phyloP scores from a whole-genome alignment of 2,329 filamentous ascomycete genomes.

The Myriosclerotinia curreyana region DNA sequence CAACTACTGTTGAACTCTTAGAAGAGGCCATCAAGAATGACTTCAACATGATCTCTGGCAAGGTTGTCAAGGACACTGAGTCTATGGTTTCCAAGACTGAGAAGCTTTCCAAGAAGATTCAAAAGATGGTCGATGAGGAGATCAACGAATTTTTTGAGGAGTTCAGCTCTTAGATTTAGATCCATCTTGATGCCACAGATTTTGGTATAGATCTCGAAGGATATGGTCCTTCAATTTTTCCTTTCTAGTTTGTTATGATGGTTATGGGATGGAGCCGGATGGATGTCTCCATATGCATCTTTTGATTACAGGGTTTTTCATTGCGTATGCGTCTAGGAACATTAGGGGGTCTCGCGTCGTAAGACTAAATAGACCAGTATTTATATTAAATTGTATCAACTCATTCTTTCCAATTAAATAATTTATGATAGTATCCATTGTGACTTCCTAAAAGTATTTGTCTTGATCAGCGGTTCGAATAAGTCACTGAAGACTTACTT shows the following conservation, averaged over 20 bases:
- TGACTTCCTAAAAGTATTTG: neutral
- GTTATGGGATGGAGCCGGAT: slow-evolving; percentile 35
- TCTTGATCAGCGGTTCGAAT: neutral
- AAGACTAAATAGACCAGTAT: slow-evolving; percentile 30
- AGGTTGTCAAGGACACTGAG: slow-evolving; percentile 55
- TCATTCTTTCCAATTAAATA: slow-evolving; percentile 10
- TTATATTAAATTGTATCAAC: slow-evolving; percentile 25
- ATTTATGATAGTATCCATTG: too few relatives aligned
- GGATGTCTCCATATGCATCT: slow-evolving; percentile 34
- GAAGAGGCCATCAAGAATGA: slow-evolving; percentile 59
- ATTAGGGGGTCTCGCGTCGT: slow-evolving; percentile 24
- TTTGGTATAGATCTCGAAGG: slow-evolving; percentile 29
- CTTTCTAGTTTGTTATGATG: slow-evolving; percentile 35
- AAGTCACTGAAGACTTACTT: neutral
- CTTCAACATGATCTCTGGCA: slow-evolving; percentile 53
- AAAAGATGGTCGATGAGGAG: slow-evolving; percentile 60
- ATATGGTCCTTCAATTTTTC: slow-evolving; percentile 26
- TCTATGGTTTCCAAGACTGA: slow-evolving; percentile 54
- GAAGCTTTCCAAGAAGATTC: slow-evolving; percentile 62
- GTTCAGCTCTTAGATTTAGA: slow-evolving; percentile 34
- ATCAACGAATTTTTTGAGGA: slow-evolving; percentile 58
- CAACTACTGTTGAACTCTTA: slow-evolving; percentile 56
- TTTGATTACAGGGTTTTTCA: slow-evolving; percentile 37
- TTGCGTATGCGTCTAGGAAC: slow-evolving; percentile 26
- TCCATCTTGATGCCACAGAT: slow-evolving; percentile 26